Evolutionary conservation across 2,329 filamentous ascomycete species (phyloP).

Genomic region (Ophiostoma piceae): DNA sequence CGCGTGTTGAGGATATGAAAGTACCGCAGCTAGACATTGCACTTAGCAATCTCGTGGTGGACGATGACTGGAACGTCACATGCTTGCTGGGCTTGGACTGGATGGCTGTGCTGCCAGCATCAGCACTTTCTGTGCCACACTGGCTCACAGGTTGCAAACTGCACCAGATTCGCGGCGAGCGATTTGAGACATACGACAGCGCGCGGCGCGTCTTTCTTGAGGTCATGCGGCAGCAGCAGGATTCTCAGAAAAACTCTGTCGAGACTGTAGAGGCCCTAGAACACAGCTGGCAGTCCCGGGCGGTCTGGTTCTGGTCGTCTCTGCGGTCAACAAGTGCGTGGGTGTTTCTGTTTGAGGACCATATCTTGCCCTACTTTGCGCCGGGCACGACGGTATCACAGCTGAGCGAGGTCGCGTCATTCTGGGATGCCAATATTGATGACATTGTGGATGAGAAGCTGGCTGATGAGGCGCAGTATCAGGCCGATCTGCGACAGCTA

Average conservation of each 20-base stretch:
- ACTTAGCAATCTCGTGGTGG: constrained; percentile 34
- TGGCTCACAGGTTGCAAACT: constrained; percentile 31
- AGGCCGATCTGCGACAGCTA: constrained; percentile 6
- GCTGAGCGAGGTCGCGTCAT: background rate
- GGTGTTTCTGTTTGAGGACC: constrained; percentile 5
- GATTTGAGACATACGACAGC: constrained; percentile 21
- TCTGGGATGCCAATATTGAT: constrained; percentile 9
- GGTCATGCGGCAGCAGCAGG: constrained; percentile 13
- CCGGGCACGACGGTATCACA: background rate
- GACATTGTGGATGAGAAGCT: background rate
- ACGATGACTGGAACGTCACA: constrained; percentile 34
- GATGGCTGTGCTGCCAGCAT: constrained; percentile 31
- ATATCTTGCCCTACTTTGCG: constrained; percentile 9
- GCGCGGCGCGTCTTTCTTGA: constrained; percentile 25
- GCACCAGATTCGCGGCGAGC: constrained; percentile 19
- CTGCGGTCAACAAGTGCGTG: constrained; percentile 9
- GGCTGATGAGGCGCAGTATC: constrained; percentile 3
- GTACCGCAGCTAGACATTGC: constrained; percentile 31
- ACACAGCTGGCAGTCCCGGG: constrained; percentile 8
- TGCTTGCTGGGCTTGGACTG: constrained; percentile 33
- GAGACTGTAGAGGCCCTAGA: background rate
- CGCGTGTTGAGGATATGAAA: constrained; percentile 29
- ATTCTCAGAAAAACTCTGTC: background rate
- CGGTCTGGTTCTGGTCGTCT: constrained; percentile 13
- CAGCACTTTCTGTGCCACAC: constrained; percentile 32